These are phyloP conservation scores for Candida gigantensis DNA, from an alignment of 1,139 yeast species.

Conservation along the genomic window DNA sequence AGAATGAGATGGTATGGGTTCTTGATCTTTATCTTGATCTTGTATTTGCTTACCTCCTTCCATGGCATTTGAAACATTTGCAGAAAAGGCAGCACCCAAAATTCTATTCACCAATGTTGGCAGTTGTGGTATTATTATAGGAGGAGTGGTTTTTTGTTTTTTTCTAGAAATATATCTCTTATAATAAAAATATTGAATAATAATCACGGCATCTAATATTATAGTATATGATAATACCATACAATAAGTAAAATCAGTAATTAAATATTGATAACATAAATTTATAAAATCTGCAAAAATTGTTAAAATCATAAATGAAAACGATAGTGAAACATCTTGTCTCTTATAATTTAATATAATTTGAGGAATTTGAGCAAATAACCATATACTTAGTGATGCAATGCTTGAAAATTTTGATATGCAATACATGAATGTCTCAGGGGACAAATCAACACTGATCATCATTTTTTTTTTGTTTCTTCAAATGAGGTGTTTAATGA, in stretches of 20 bases:
- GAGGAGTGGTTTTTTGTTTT: background rate
- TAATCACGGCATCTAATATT: conserved; percentile 67
- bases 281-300: conserved; percentile 80
- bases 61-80: conserved; percentile 1
- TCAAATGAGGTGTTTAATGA: too few relatives aligned
- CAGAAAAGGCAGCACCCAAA: conserved; percentile 5
- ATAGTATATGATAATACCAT: conserved; percentile 54
- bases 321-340: conserved; percentile 77
- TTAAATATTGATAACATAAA: conserved; percentile 70
- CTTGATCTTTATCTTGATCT: background rate
- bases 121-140: conserved; percentile 1
- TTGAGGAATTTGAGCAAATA: conserved; percentile 86
- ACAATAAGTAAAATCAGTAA: conserved; percentile 56
- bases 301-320: conserved; percentile 71
- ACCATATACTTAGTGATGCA: conserved; percentile 52
- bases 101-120: conserved; percentile 5
- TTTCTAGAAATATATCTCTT: conserved; percentile 4
- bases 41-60: background rate
- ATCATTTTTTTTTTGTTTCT: too few relatives aligned
- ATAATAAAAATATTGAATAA: conserved; percentile 52
- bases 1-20: background rate
- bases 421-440: background rate
- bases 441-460: too few relatives aligned
- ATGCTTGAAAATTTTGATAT: conserved; percentile 20
- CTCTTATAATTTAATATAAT: conserved; percentile 69